Evolutionary conservation across 148 eudicot species (phyloP).

Genomic region (Cornus suecica): DNA sequence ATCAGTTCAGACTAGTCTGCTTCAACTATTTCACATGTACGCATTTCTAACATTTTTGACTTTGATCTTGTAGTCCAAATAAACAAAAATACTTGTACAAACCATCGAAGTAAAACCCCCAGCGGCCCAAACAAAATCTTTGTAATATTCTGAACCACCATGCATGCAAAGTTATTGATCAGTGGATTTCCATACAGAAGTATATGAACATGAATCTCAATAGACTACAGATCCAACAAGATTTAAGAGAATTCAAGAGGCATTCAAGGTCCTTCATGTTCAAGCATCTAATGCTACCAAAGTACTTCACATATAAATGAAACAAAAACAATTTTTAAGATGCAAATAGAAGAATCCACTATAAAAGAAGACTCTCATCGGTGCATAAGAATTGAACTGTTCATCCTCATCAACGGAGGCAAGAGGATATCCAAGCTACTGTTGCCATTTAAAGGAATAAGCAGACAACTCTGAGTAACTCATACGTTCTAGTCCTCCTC

Average conservation of each 20-base stretch:
- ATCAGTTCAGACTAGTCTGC: background rate
- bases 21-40: background rate
- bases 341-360: background rate
- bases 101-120: too few relatives aligned
- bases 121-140: too few relatives aligned
- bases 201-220: background rate
- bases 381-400: background rate
- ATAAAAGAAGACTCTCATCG: background rate
- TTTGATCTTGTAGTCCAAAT: too few relatives aligned
- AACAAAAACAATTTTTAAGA: background rate
- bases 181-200: background rate
- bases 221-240: background rate
- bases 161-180: too few relatives aligned
- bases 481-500: conserved; percentile 66
- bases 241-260: too few relatives aligned
- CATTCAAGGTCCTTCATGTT: background rate
- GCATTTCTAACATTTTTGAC: too few relatives aligned
- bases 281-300: background rate
- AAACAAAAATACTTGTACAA: too few relatives aligned
- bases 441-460: background rate
- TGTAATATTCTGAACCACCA: too few relatives aligned
- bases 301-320: background rate
- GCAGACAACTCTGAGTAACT: background rate
- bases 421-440: background rate
- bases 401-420: background rate